These are phyloP conservation scores for Achaetomium macrosporum DNA, from an alignment of 2,329 filamentous ascomycete genomes.

Conservation along the genomic window DNA sequence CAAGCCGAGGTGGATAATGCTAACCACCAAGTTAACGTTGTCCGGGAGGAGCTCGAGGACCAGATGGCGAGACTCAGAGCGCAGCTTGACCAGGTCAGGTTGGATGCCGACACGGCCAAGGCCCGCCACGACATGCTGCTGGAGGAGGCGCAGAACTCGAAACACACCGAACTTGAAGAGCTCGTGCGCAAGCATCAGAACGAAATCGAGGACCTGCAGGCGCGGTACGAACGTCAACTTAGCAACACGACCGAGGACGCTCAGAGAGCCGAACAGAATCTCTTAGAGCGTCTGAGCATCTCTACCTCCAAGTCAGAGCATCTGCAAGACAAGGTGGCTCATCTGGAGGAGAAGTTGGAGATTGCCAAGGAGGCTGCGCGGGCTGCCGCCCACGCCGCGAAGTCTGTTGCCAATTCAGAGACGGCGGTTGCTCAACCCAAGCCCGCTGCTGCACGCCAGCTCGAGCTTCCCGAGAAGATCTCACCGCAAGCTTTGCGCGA, in stretches of 20 bases:
- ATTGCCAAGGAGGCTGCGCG: conserved; percentile 82
- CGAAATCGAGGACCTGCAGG: conserved; percentile 67
- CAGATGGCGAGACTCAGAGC: conserved; percentile 66
- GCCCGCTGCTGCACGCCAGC: conserved; percentile 33
- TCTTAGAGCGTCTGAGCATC: conserved; percentile 73
- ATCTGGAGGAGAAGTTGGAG: conserved; percentile 86
- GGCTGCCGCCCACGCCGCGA: conserved; percentile 73
- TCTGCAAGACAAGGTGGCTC: conserved; percentile 74
- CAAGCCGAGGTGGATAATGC: conserved; percentile 77
- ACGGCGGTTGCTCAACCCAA: conserved; percentile 30
- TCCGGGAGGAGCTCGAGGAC: conserved; percentile 75
- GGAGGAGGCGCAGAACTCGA: conserved; percentile 70
- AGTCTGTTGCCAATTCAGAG: conserved; percentile 34
- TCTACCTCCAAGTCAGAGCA: conserved; percentile 80
- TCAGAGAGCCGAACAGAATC: conserved; percentile 70
- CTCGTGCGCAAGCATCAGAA: conserved; percentile 56
- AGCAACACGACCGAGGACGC: conserved; percentile 74
- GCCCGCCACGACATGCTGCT: conserved; percentile 78
- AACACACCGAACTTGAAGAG: conserved; percentile 49
- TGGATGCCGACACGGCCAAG: conserved; percentile 75
- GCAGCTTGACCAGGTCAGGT: conserved; percentile 69
- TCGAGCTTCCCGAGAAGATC: conserved; percentile 70
- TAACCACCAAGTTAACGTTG: conserved; percentile 77
- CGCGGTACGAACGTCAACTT: conserved; percentile 68
- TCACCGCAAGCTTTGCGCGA: conserved; percentile 92